These are phyloP conservation scores for Tagetes patula DNA, from an alignment of 129 eudicot genomes.

Conservation along the genomic window DNA sequence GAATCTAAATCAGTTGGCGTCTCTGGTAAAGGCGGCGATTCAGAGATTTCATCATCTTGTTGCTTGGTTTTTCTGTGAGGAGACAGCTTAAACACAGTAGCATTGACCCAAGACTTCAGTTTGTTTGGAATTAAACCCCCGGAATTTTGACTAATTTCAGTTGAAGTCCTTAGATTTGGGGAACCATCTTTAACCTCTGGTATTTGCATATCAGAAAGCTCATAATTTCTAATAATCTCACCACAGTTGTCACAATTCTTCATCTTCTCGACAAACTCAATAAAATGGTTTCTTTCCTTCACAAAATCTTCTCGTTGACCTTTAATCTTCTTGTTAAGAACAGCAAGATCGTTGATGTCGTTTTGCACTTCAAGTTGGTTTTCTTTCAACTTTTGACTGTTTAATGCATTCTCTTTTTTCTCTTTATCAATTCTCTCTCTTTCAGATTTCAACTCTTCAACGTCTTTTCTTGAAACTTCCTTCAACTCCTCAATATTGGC, in stretches of 20 bases:
- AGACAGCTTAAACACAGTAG: conserved; percentile 50
- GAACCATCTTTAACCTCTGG: conserved; percentile 39
- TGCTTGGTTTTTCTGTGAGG: conserved; percentile 36
- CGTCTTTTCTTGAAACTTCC: conserved; percentile 49
- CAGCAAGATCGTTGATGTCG: conserved; percentile 68
- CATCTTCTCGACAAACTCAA: conserved; percentile 56
- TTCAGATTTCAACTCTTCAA: conserved; percentile 56
- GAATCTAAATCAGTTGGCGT: conserved; percentile 20
- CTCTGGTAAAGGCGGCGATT: conserved; percentile 35
- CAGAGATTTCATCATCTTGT: conserved; percentile 31
- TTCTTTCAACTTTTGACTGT: conserved; percentile 54
- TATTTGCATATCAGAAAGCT: conserved; percentile 45
- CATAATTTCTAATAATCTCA: conserved; percentile 41
- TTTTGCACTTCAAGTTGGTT: conserved; percentile 65
- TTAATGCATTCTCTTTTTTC: conserved; percentile 46
- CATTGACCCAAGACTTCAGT: conserved; percentile 44
- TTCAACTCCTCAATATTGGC: conserved; percentile 46
- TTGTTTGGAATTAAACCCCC: conserved; percentile 32
- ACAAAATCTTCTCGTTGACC: conserved; percentile 56
- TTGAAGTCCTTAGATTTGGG: conserved; percentile 33
- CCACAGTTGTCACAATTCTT: conserved; percentile 66
- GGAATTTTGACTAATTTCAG: conserved; percentile 33
- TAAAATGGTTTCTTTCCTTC: conserved; percentile 55
- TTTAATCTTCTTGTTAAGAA: conserved; percentile 70
- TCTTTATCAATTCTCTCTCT: conserved; percentile 52